Evolutionary conservation across 2,329 filamentous ascomycete genomes (phyloP).

Genomic region (Golovinomyces cichoracearum): DNA sequence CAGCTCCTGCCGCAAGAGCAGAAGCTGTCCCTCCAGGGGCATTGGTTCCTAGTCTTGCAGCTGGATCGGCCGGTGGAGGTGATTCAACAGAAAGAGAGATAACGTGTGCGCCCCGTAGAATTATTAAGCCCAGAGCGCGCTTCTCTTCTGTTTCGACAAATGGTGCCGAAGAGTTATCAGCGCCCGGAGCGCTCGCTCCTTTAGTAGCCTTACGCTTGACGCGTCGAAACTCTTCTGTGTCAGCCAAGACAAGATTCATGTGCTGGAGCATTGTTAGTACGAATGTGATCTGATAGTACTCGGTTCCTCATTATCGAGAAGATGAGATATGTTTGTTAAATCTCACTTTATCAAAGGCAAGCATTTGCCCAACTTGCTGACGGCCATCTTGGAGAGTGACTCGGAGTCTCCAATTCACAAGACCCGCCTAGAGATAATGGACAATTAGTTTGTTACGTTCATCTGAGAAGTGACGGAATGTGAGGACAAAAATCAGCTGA

Average conservation of each 20-base stretch:
- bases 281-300: not conserved
- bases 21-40: constrained; percentile 37
- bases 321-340: too few species aligned
- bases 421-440: constrained; percentile 34
- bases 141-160: constrained; percentile 84
- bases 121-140: constrained; percentile 81
- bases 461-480: constrained; percentile 19
- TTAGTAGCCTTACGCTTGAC: constrained; percentile 67
- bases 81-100: constrained; percentile 89
- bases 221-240: constrained; percentile 91
- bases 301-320: constrained; percentile 6
- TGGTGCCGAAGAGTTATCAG: constrained; percentile 33
- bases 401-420: constrained; percentile 94
- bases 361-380: constrained; percentile 93
- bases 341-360: constrained; percentile 92
- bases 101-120: constrained; percentile 81
- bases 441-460: constrained; percentile 31
- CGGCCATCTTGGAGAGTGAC: constrained; percentile 84
- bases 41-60: constrained; percentile 59
- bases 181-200: constrained; percentile 26
- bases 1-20: constrained; percentile 56
- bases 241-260: constrained; percentile 97
- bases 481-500: constrained; percentile 29
- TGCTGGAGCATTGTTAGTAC: constrained; percentile 31
- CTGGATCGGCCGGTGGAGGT: constrained; percentile 79